Evolutionary conservation across 192 early-diverging fungal species (phyloP), one percentile per base, ranked within the genome.

Genomic region (Borealophlyctis nickersoniae): DNA sequence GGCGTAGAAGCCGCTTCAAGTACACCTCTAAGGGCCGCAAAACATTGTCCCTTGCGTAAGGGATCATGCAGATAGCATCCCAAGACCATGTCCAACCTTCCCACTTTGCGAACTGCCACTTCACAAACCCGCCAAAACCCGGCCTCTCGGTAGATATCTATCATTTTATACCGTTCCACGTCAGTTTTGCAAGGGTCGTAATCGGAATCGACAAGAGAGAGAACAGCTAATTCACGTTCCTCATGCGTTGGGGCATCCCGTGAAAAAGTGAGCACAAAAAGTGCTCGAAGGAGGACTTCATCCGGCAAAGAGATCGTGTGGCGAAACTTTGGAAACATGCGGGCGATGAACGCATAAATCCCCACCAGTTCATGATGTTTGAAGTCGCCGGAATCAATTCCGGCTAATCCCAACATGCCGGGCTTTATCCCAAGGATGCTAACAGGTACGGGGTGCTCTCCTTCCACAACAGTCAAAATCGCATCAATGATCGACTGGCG

Each of bases 401-500:
- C n/a, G n/a, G n/a, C n/a, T n/a, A n/a, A n/a, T n/a, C n/a, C n/a
- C n/a, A n/a, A n/a, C n/a, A n/a, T n/a, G n/a, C n/a, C n/a, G n/a
- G n/a, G n/a, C n/a, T n/a, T n/a, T n/a, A n/a, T n/a, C n/a, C n/a
- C n/a, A n/a, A n/a, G n/a, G 9, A 68, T 7, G 32, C 16, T 22
- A 3, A 74, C 45, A 52, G 39, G 29, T 50, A 64, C 48, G 51
- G 23, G 16, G 13, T 27, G 13, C 7, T 58, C 58, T 14, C 58
- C 66, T 24, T 60, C 72, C 4, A 65, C 56, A 5, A 72, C 62
- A 9, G 48, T 24, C 2, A 81, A 36, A 31, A 81, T 35, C 4
- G 74, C 32, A 65, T 81, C 73, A 36, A 83, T 49, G 36, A 83
- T 72, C 35, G 36, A 70, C 50, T 81, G 78, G 23, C 81, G 65